Evolutionary conservation across 1,284 basidiomycete genomes (phyloP).

Genomic region (Athelia sp.): DNA sequence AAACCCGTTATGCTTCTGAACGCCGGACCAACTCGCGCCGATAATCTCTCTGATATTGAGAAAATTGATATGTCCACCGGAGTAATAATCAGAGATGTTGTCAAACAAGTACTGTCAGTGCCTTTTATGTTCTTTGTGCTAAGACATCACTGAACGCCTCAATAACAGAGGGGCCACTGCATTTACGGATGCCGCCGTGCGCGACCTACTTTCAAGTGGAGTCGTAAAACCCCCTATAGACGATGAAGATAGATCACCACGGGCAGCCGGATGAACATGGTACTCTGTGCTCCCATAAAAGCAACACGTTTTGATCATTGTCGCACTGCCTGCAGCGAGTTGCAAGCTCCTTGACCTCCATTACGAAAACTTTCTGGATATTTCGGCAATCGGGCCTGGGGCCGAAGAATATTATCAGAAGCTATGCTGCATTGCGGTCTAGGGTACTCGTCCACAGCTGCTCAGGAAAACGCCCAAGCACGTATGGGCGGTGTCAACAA

Average conservation of each 20-base stretch:
- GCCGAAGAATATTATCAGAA: too few species aligned
- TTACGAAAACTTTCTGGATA: too few species aligned
- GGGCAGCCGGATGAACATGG: constrained; percentile 12
- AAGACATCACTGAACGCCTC: neutral
- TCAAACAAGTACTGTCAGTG: constrained; percentile 50
- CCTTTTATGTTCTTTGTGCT: neutral
- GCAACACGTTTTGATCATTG: too few species aligned
- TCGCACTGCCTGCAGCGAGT: too few species aligned
- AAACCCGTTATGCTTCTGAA: constrained; percentile 83
- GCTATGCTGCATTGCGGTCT: too few species aligned
- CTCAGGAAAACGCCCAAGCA: too few species aligned
- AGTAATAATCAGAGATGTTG: constrained; percentile 61
- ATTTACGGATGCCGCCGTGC: constrained; percentile 34
- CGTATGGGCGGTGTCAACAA: too few species aligned
- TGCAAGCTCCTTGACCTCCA: too few species aligned
- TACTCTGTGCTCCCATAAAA: too few species aligned
- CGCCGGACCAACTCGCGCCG: constrained; percentile 81
- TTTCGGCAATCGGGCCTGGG: too few species aligned
- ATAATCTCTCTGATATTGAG: constrained; percentile 65
- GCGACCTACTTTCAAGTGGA: constrained; percentile 49
- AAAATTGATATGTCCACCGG: constrained; percentile 76
- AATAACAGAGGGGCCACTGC: constrained; percentile 34
- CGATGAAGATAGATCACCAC: constrained; percentile 25
- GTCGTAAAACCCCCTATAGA: constrained; percentile 44
- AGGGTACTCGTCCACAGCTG: too few species aligned